Percentiles rank a stretch among this genome's conserved stretches.
Evolutionary conservation across 805 yeast species (phyloP).

Genomic region (Saccharomycopsis schoenii): DNA sequence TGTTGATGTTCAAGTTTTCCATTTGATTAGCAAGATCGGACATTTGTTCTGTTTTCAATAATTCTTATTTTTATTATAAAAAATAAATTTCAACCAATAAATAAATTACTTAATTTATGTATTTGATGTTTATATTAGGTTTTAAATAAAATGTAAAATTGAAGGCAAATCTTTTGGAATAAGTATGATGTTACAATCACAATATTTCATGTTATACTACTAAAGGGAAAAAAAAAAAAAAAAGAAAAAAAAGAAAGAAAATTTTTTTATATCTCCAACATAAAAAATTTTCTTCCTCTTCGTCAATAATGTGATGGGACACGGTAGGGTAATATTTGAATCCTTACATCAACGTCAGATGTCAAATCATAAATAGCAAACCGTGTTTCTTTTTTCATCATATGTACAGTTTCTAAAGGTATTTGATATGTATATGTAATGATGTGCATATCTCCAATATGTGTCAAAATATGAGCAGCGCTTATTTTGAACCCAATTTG

Average conservation of each 20-base stretch:
- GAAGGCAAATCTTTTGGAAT: background rate
- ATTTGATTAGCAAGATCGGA: constrained; percentile 48
- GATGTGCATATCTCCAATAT: too few species aligned
- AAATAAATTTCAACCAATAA: background rate
- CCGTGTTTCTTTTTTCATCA: too few species aligned
- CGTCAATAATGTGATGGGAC: background rate
- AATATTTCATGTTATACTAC: background rate
- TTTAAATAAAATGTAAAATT: background rate
- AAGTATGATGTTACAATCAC: background rate
- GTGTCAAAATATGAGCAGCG: too few species aligned
- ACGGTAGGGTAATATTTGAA: background rate
- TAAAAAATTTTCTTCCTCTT: background rate
- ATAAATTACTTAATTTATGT: background rate
- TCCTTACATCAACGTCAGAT: background rate
- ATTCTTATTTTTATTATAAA: background rate
- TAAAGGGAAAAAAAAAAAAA: background rate
- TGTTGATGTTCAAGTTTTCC: constrained; percentile 45
- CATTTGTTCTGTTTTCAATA: constrained; percentile 26
- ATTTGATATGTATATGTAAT: too few species aligned
- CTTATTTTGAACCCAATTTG: too few species aligned
- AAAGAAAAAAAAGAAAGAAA: background rate
- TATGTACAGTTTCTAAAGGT: too few species aligned
- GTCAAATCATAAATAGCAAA: too few species aligned
- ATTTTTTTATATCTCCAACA: background rate
- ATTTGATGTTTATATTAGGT: background rate